These are phyloP conservation scores for Dillenia turbinata DNA, from an alignment of 164 flowering plant genomes.

Conservation along the genomic window DNA sequence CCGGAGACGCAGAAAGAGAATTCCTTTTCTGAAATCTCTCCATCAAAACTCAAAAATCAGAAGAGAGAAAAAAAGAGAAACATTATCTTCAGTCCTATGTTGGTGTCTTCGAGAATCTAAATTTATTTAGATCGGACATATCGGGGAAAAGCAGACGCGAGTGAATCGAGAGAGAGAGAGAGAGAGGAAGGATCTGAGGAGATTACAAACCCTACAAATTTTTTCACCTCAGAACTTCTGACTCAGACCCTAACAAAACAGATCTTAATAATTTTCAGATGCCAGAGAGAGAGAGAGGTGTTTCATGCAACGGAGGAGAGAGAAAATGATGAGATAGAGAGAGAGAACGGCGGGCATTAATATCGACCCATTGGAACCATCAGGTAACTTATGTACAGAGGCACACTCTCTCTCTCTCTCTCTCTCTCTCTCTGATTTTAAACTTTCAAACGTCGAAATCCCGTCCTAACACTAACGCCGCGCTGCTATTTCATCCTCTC, in stretches of 20 bases:
- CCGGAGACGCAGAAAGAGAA: slow-evolving; percentile 7
- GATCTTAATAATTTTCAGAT: too few relatives aligned
- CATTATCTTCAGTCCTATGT: background rate
- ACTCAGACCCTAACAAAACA: too few relatives aligned
- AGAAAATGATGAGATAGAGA: background rate
- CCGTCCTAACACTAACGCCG: too few relatives aligned
- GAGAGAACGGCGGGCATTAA: slow-evolving; percentile 7
- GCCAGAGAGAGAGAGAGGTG: background rate
- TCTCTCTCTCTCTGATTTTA: too few relatives aligned
- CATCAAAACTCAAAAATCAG: slow-evolving; percentile 17
- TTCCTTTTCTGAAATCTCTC: slow-evolving; percentile 22
- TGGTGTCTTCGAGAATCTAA: too few relatives aligned
- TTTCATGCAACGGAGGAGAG: background rate
- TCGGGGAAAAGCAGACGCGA: slow-evolving; percentile 3
- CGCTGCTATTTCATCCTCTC: too few relatives aligned
- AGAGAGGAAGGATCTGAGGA: background rate
- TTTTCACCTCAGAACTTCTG: too few relatives aligned
- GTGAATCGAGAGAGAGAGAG: slow-evolving; percentile 6
- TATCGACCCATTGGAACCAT: background rate
- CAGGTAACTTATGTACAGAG: too few relatives aligned
- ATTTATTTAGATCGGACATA: slow-evolving; percentile 17
- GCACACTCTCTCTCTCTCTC: too few relatives aligned
- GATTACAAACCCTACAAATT: background rate
- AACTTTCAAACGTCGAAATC: too few relatives aligned
- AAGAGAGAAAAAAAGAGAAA: slow-evolving; percentile 4